A percentile compares a stretch with the other conserved stretches of the same genome.
Conservation (phyloP, 306 rosid genomes). For the Gastrolobium villosum region DNA sequence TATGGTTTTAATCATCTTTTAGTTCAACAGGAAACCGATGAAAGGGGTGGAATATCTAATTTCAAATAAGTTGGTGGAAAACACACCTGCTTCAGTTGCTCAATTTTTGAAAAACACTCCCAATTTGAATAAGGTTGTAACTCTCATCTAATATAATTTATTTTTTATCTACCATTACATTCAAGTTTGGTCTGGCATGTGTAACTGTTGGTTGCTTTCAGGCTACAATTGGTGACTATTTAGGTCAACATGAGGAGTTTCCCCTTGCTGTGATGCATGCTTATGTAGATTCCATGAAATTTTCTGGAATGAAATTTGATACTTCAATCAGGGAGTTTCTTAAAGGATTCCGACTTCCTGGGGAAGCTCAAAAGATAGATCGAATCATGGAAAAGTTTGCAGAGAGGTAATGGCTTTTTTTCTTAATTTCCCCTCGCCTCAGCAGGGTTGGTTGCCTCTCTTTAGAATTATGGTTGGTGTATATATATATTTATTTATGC, state of each 20-base stretch:
- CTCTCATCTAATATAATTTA: slow-evolving; percentile 41
- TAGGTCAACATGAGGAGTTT: slow-evolving; percentile 99
- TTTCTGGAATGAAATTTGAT: slow-evolving; percentile 93
- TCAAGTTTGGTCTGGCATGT: slow-evolving; percentile 46
- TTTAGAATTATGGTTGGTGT: slow-evolving; percentile 32
- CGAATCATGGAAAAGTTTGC: slow-evolving; percentile 99
- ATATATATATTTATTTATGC: slow-evolving; percentile 32
- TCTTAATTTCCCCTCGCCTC: slow-evolving; percentile 37
- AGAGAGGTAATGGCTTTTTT: slow-evolving; percentile 69
- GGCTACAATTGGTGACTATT: slow-evolving; percentile 95
- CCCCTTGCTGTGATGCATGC: slow-evolving; percentile 99
- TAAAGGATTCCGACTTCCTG: slow-evolving; percentile 97
- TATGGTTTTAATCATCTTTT: slow-evolving; percentile 58
- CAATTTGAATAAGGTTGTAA: slow-evolving; percentile 86
- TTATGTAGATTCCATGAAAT: slow-evolving; percentile 91
- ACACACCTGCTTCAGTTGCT: slow-evolving; percentile 87
- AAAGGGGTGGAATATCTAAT: slow-evolving; percentile 90
- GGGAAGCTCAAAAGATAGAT: slow-evolving; percentile 99
- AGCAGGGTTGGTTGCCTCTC: slow-evolving; percentile 25
- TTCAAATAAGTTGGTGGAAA: slow-evolving; percentile 90
- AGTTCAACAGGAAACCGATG: slow-evolving; percentile 93
- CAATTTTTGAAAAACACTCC: slow-evolving; percentile 88
- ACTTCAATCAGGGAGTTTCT: slow-evolving; percentile 97
- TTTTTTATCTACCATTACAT: slow-evolving; percentile 35
- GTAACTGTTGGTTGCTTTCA: slow-evolving; percentile 57